Evolutionary conservation across 2,329 filamentous ascomycete species (phyloP).

Genomic region (Dactylellina sp.): DNA sequence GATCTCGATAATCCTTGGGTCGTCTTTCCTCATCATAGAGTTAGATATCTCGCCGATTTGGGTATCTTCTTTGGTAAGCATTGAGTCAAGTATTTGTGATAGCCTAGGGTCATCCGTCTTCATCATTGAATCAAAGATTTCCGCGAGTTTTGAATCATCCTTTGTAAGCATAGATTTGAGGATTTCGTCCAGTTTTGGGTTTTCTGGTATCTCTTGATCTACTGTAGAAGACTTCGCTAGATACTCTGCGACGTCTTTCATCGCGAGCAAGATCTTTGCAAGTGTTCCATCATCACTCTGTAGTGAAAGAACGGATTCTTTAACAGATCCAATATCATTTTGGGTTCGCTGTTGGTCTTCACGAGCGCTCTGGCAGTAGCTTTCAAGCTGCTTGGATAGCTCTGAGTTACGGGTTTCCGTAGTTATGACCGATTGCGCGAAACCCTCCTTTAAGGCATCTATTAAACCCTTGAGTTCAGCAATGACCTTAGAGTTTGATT

Average conservation of each 20-base stretch:
- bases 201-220: constrained; percentile 73
- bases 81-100: constrained; percentile 18
- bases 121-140: constrained; percentile 31
- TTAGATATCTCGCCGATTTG: constrained; percentile 27
- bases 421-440: constrained; percentile 49
- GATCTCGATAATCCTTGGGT: constrained; percentile 34
- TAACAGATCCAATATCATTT: constrained; percentile 45
- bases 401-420: constrained; percentile 50
- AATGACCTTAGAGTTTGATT: constrained; percentile 45
- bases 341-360: constrained; percentile 53
- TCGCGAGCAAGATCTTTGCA: constrained; percentile 85
- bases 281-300: constrained; percentile 83
- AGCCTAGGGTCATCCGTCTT: constrained; percentile 57
- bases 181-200: constrained; percentile 72
- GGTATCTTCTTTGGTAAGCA: constrained; percentile 38
- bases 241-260: constrained; percentile 79
- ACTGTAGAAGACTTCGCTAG: constrained; percentile 66
- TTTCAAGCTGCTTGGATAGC: constrained; percentile 44
- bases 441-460: constrained; percentile 56
- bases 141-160: constrained; percentile 27
- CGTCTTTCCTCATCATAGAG: constrained; percentile 44
- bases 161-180: constrained; percentile 64
- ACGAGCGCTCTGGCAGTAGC: constrained; percentile 43
- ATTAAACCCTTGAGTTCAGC: constrained; percentile 57
- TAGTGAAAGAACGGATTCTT: constrained; percentile 66